Evolutionary conservation across 1,284 basidiomycete species (phyloP), one percentile per base, ranked within the genome.

Genomic region (Kwoniella shivajii): DNA sequence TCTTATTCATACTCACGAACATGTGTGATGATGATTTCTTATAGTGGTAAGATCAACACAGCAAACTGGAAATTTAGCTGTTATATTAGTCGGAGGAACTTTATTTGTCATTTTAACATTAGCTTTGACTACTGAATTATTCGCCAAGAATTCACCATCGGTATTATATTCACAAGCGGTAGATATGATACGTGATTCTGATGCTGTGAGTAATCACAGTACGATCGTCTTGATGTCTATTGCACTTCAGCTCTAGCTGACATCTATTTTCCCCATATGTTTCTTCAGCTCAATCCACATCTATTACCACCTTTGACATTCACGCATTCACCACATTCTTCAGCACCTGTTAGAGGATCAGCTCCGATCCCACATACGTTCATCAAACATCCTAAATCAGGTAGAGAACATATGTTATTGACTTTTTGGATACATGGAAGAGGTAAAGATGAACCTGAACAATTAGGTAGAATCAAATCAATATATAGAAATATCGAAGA

Each of bases 131-230:
- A 89, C 90, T 22, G 92, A 95, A 76, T 82, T 96, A 6, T 94
- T 95, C 76, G 92, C 92, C 14, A 87, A 84, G 71, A 97, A 96
- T 78, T 94, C 91, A 29, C 90, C 92, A 1, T 92, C 90, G 1
- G 90, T 93, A 29, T 80, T 96, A 49, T 93, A 92, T 72, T 85
- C 85, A 38, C 85, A 92, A 63, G 90, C 91, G 13, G 92, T 92
- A 73, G 87, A 92, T 59, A 83, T 86, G 55, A 89, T 96, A 60
- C 85, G 88, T 66, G 80, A 82, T 7, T 92, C 89, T 26, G 78
- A 84, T 42, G 83, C 82, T 75, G 90, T 91, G 59, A 57, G 76
- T 68, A 5, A 20, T 20, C 10, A 6, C 24, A 20, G 14, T 29
- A 16, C 22, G 16, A 16, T 45, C 20, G 16, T 22, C 27, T 34